Evolutionary conservation across 2,329 filamentous ascomycete species (phyloP), one percentile per base, ranked within the genome.

Genomic region (Talaromyces pinophilus): DNA sequence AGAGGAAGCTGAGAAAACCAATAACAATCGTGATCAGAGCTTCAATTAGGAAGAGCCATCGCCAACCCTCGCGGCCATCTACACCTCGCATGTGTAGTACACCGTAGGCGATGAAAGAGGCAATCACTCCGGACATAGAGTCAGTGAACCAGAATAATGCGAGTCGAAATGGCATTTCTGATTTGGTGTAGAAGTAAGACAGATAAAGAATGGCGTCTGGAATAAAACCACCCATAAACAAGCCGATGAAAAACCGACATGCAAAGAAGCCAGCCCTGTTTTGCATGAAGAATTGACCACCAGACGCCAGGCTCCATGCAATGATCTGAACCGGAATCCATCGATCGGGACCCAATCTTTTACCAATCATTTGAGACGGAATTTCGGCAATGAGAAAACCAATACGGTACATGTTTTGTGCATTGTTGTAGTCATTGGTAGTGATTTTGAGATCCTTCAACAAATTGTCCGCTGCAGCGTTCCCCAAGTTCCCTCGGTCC

Each of bases 151-250:
- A 82, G 73, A 83, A 83, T n/a, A 78, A 73, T 10, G 77, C 65
- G 13, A 63, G 48, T 2, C 67, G 59, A 46, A 66, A 57, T 25
- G 68, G 69, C 40, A 72, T 68, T 69, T 75, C 70, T 54, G 63
- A 40, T n/a, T 72, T 67, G 0, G 87, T 88, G 72, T 89, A 90
- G 87, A 88, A 91, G 17, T 87, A 90, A 69, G 85, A 88, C 30
- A 91, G 82, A 3, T 91, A 79, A 71, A 90, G 91, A 0, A 89
- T 87, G 61, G 85, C 87, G 66, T 85, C 85, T 0, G 88, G 88
- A 76, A 90, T 91, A 78, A 89, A 90, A 0, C 88, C 79, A 19
- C 76, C 85, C 74, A 92, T 89, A 30, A 91, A 82, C 1, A 88
- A 69, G 48, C 90, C 89, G 3, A 92, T 81, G 1, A 91, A 67